Evolutionary conservation across 768 basidiomycete species (phyloP), one percentile per base, ranked within the genome.

Genomic region (Mycena metata): DNA sequence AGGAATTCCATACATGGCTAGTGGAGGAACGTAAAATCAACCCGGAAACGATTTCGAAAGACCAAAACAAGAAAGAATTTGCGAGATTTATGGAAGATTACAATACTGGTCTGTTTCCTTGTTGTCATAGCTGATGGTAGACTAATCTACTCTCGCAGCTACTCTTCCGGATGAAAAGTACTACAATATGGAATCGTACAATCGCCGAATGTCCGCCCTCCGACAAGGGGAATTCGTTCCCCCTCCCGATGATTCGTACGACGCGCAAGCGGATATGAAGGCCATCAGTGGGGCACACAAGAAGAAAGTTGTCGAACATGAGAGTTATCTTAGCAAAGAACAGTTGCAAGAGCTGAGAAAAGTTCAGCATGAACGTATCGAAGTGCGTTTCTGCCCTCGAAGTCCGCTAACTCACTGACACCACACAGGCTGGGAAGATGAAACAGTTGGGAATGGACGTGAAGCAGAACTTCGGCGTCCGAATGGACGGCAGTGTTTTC

Each of bases 91-190:
- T 93, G 23, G 94, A 95, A 77, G 94, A 95, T 75, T 95, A 84
- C 75, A 94, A 95, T 73, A 94, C 92, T 35, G 91, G 93, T 90
- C 67, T 35, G 83, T 69, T 42, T 64, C 47, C 23, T 23, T 10
- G 10, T 42, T 17, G 21, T 55, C 57, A 16, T 63, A n/a, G 23
- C 15, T 13, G 42, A n/a, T 17, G 11, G 8, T 15, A 1, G 42
- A 24, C 51, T 63, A 3, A 72, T 47, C 13, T 10, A 3, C 12
- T 12, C 39, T 11, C 59, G 21, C 64, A 96, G 96, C 95, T 16
- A 98, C 96, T 4, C 84, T 98, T 3, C 94, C 96, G 12, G 93
- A 97, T 74, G 95, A 96, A 77, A 98, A 98, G 77, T 98, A 96
- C 79, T 97, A 97, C 78, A 88, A 96, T 75, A 95, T 96, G 87